Conservation (phyloP, 495 filamentous ascomycete species). For the Aeminium ludgeri region DNA sequence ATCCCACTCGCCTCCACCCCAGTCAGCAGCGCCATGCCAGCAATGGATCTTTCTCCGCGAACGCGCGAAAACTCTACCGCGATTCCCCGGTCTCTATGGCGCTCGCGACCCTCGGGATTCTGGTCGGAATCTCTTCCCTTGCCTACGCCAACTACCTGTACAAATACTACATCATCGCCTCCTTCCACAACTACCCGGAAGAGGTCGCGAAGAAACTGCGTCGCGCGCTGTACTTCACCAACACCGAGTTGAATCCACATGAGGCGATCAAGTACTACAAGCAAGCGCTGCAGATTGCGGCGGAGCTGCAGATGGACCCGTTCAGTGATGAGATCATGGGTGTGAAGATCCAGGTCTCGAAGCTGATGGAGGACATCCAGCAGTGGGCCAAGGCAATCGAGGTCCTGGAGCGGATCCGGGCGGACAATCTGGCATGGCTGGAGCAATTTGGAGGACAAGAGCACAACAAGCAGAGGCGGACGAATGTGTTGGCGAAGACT, state of each 20-base stretch:
- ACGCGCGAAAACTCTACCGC: slow-evolving; percentile 6
- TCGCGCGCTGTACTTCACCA: slow-evolving; percentile 72
- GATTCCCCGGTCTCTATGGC: slow-evolving; percentile 6
- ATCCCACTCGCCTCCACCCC: neutral
- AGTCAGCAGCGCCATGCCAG: slow-evolving; percentile 1
- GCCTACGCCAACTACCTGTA: slow-evolving; percentile 47
- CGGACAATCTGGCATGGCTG: slow-evolving; percentile 45
- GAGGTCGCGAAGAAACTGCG: slow-evolving; percentile 66
- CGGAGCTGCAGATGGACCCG: slow-evolving; percentile 60
- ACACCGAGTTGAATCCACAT: slow-evolving; percentile 50
- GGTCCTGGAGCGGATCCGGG: slow-evolving; percentile 51
- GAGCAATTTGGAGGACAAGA: slow-evolving; percentile 27
- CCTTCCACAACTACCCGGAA: slow-evolving; percentile 64
- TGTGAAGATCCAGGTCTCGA: slow-evolving; percentile 64
- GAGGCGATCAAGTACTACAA: slow-evolving; percentile 67
- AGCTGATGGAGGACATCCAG: slow-evolving; percentile 58
- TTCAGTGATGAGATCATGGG: slow-evolving; percentile 82
- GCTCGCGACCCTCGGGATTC: slow-evolving; percentile 19
- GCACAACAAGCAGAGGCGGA: slow-evolving; percentile 41
- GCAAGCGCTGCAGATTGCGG: slow-evolving; percentile 51
- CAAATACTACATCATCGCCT: slow-evolving; percentile 41
- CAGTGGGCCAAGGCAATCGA: slow-evolving; percentile 48
- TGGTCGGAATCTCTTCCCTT: slow-evolving; percentile 33
- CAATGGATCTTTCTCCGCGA: slow-evolving; percentile 3
- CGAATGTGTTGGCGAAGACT: slow-evolving; percentile 51